These are phyloP conservation scores for Cryptosporidium tyzzeri DNA, from an alignment of 169 alveolate genomes.

Conservation along the genomic window DNA sequence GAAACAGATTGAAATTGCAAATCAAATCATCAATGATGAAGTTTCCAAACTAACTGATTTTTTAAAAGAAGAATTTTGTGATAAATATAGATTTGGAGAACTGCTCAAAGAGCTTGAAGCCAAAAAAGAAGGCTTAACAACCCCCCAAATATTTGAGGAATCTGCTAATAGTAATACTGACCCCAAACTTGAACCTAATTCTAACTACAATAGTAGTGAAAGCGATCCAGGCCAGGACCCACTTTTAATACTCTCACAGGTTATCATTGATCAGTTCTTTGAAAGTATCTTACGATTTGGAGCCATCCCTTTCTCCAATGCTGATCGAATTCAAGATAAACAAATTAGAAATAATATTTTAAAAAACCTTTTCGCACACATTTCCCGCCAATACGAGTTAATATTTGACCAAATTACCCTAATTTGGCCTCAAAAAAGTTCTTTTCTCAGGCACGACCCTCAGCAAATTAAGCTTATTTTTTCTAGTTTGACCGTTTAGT, in stretches of 20 bases:
- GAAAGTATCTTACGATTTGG: slow-evolving; percentile 65
- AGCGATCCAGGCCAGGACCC: slow-evolving; percentile 33
- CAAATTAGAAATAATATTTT: slow-evolving; percentile 2
- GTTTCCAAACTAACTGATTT: neutral
- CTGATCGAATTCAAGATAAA: slow-evolving; percentile 51
- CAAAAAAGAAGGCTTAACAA: neutral
- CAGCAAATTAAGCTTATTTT: slow-evolving; percentile 18
- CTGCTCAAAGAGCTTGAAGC: slow-evolving; percentile 24
- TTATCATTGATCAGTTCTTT: slow-evolving; percentile 53
- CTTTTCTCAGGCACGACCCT: slow-evolving; percentile 7
- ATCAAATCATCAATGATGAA: slow-evolving; percentile 28
- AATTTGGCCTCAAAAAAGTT: slow-evolving; percentile 43
- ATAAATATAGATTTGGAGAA: slow-evolving; percentile 40
- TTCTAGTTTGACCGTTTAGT: neutral
- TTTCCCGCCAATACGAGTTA: slow-evolving; percentile 34
- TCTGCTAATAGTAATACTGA: neutral
- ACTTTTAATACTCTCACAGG: slow-evolving; percentile 59
- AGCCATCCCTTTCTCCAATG: slow-evolving; percentile 49
- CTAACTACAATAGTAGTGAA: neutral
- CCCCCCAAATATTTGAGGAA: neutral
- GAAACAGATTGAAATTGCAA: slow-evolving; percentile 20
- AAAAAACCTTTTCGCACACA: neutral
- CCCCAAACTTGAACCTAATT: neutral
- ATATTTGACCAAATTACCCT: slow-evolving; percentile 19
- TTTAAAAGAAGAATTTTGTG: slow-evolving; percentile 19